Percentiles rank a stretch among this genome's conserved stretches.
Conservation (phyloP, 768 basidiomycete genomes). For the Collybia sp. region DNA sequence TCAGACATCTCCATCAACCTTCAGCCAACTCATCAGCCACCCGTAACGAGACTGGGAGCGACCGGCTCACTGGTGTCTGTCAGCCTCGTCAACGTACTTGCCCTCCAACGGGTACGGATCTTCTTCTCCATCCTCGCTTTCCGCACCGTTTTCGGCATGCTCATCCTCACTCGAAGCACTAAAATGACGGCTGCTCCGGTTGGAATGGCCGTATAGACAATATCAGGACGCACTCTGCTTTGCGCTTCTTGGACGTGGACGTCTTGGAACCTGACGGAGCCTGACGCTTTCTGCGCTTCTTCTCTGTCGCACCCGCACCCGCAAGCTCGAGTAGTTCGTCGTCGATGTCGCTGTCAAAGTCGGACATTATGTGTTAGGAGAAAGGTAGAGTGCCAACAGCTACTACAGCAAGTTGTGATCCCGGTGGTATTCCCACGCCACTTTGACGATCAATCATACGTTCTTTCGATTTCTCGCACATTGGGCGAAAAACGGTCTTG, state of each 20-base stretch:
- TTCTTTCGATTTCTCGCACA: too few relatives aligned
- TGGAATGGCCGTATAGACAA: too few relatives aligned
- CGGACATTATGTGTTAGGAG: conserved; percentile 31
- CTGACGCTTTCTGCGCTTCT: conserved; percentile 57
- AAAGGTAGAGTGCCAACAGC: too few relatives aligned
- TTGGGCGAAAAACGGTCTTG: too few relatives aligned
- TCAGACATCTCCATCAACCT: conserved; percentile 82
- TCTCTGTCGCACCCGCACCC: conserved; percentile 65
- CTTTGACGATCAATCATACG: too few relatives aligned
- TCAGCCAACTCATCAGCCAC: conserved; percentile 9
- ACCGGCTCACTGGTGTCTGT: conserved; percentile 69
- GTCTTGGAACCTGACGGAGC: conserved; percentile 26
- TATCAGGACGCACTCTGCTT: conserved; percentile 55
- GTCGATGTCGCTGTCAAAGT: conserved; percentile 44
- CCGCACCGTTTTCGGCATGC: conserved; percentile 54
- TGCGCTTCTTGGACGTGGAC: conserved; percentile 60
- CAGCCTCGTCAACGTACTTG: conserved; percentile 82
- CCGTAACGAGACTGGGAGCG: conserved; percentile 1
- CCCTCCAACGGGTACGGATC: conserved; percentile 90
- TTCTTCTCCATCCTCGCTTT: conserved; percentile 57
- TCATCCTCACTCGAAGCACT: conserved; percentile 23
- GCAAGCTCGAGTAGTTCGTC: conserved; percentile 83
- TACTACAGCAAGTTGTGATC: too few relatives aligned
- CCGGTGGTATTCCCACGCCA: too few relatives aligned
- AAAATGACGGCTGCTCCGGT: conserved; percentile 6